Base-by-base conservation (phyloP, 768 basidiomycete genomes). In the Lactarius psammicola region DNA sequence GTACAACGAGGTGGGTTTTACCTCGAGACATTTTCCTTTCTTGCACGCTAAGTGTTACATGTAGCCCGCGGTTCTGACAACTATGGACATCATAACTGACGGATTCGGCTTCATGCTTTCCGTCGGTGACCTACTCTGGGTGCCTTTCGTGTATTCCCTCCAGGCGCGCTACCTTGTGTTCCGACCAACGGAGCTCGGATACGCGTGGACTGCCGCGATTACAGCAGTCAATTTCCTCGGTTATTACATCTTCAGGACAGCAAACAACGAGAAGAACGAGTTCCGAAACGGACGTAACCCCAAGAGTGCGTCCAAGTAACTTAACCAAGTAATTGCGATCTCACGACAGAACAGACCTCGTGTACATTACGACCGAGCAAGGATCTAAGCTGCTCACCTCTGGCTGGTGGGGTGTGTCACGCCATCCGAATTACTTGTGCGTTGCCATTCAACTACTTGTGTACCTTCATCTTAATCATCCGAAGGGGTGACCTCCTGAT, bases 41-140 rank as follows among this genome's bases (percentile, higher is more conserved):
- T 8, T n/a, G n/a, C 57, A n/a, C 18, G 15, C 40, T 64, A n/a
- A 51, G 49, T 38, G 11, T 10, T 15, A 58, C 10, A 2, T n/a
- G 8, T 69, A 97, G 93, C 84, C 91, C 2, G 89, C 92, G 11
- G 83, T 99, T 69, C 82, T 98, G 64, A 95, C 93, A 1, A 94
- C 90, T 4, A 99, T 99, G 92, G 97, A 99, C 73, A 95, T 99
- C 73, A 95, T 89, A 3, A 92, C 91, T 13, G 97, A 99, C 71
- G 97, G 97, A 13, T 98, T 98, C 72, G 97, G 97, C 8, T 98
- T 95, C 83, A 99, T 99, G 97, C 88, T 99, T 33, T 78, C 94
- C 5, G 84, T 96, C 56, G 96, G 97, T 49, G 94, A 98, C 73
- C 84, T 98, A 33, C 77, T 87, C 23, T 98, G 93, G 90, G 92